phyloP scores from a whole-genome alignment of 2,329 filamentous ascomycete genomes.

The Fusarium scirpi region DNA sequence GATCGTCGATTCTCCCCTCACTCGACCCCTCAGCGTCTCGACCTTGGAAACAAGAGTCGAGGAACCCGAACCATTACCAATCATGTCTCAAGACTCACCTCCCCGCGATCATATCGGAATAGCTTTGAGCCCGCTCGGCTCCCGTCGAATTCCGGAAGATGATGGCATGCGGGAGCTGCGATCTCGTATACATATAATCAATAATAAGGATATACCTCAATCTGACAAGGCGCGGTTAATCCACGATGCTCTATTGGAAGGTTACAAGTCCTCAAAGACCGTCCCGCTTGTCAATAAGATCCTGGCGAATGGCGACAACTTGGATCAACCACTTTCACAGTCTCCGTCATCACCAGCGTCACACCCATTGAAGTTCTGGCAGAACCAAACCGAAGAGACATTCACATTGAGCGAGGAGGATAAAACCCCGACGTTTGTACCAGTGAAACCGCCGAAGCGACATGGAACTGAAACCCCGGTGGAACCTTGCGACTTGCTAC shows the following conservation, averaged over 20 bases:
- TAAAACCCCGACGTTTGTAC: constrained; percentile 74
- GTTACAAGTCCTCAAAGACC: constrained; percentile 63
- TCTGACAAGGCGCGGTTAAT: constrained; percentile 78
- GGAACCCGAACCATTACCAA: constrained; percentile 40
- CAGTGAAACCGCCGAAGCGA: constrained; percentile 60
- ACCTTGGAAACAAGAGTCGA: constrained; percentile 53
- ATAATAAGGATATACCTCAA: constrained; percentile 68
- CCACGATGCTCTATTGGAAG: constrained; percentile 77
- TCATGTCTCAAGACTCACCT: constrained; percentile 39
- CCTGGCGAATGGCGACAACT: constrained; percentile 28
- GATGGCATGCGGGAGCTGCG: constrained; percentile 81
- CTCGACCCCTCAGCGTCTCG: constrained; percentile 51
- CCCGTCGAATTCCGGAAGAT: constrained; percentile 72
- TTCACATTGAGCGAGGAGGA: constrained; percentile 70
- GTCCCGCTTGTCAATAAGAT: constrained; percentile 31
- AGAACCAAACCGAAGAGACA: constrained; percentile 60
- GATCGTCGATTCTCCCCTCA: constrained; percentile 43
- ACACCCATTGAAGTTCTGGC: constrained; percentile 70
- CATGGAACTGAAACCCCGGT: constrained; percentile 58
- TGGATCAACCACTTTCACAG: constrained; percentile 54
- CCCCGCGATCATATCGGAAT: constrained; percentile 52
- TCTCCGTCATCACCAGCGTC: constrained; percentile 56
- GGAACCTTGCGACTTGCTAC: constrained; percentile 31
- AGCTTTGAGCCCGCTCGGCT: constrained; percentile 48
- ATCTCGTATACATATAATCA: constrained; percentile 75